Base-by-base conservation (phyloP, 495 filamentous ascomycete species). In the Pyrenopolyporus hunteri region DNA sequence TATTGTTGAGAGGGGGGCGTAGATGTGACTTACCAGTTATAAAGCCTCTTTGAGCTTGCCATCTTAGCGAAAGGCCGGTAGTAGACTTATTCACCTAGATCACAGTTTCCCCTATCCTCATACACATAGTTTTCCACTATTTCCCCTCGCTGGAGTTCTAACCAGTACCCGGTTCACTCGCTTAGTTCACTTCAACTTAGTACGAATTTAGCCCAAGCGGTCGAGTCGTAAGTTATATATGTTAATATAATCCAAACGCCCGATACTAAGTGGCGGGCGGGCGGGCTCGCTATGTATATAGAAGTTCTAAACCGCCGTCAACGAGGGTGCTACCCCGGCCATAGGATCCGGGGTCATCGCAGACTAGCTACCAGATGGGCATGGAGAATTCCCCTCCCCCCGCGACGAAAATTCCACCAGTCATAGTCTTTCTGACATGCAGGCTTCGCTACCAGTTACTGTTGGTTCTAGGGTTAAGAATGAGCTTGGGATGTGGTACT, bases 21-120 rank as follows among this genome's bases (percentile, higher is more conserved):
- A 19, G 14, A 11, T n/a, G n/a, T n/a, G 53, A 48, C 62, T 53
- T 40, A 74, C 73, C 73, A 75, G 55, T 75, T 74, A 37, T 75
- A 75, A 6, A 66, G 17, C 17, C 69, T 63, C 62, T 71, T 75
- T 16, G 65, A 68, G 48, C 36, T 69, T 54, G 60, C 44, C 70
- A 73, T 73, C 50, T 66, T 59, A 53, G 9, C 25, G 6, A 16
- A 16, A 9, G 13, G n/a, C n/a, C 17, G 11, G 20, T 13, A 14
- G n/a, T 28, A 3, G 6, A 8, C 1, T 6, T 23, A 5, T 6
- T 25, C 10, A 10, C 3, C 20, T 25, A n/a, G n/a, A n/a, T n/a
- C n/a, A n/a, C n/a, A n/a, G n/a, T n/a, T n/a, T n/a, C n/a, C n/a
- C n/a, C n/a, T n/a, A n/a, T n/a, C n/a, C n/a, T n/a, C n/a, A n/a